Evolutionary conservation across 192 early-diverging fungal species (phyloP), one percentile per base, ranked within the genome.

Genomic region (Mortierella hygrophila): DNA sequence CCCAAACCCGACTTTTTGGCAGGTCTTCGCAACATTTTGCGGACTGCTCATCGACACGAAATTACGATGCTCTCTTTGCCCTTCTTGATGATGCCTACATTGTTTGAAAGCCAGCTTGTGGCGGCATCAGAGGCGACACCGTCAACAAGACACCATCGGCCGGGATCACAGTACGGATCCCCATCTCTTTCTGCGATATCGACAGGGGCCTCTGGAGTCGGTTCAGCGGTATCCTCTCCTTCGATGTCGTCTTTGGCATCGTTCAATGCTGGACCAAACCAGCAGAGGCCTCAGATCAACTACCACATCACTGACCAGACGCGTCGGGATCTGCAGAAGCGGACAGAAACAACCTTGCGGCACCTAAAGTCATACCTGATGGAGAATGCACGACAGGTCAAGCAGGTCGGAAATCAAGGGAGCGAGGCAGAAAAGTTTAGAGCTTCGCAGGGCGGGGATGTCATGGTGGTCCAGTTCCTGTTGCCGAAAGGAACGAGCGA

Each of bases 21-120:
- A 7, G 95, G 95, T 3, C 84, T 95, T 44, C 90, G 94, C 15
- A 90, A 92, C 57, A 94, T 96, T 52, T 72, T 96, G 35, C 87
- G 90, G 60, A 77, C 89, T 11, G 90, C 93, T 16, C 89, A 92
- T 55, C 89, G 90, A 20, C 93, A 90, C 70, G 94, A 95, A 68
- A 92, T 96, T 55, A 83, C 91, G 35, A 87, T 90, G 63, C 75
- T 96, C 0, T 93, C 93, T 6, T 57, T 96, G 3, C 95, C 95
- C 8, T 79, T 96, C 37, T 71, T 96, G n/a, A 82, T 96, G 79
- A 72, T 95, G 47, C 94, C 94, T 18, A 29, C 68, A 21, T 37
- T 63, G 35, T 77, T 88, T 57, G 86, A 90, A 65, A 69, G 46
- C 15, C 79, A 81, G 26, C 68, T 86, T 23, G 69, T 80, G 20